Evolutionary conservation across 192 early-diverging fungal species (phyloP), one percentile per base, ranked within the genome.

Genomic region (Coemansia sp.): DNA sequence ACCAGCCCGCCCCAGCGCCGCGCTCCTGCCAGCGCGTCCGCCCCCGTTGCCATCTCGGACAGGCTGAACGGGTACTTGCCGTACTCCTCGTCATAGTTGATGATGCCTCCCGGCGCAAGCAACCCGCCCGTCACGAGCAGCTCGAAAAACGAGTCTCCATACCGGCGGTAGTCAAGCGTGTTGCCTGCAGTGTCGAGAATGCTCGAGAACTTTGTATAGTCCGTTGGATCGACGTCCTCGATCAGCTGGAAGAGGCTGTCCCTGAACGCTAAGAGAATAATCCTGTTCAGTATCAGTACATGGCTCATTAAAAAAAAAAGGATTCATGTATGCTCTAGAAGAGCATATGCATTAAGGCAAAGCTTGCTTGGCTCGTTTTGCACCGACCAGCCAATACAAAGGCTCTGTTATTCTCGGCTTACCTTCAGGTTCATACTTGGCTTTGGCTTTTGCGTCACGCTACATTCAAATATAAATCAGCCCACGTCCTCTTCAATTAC

Each of bases 101-200:
- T 65, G 48, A 74, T 55, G 15, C 74, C 73, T 28, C 76, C 71
- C 5, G 66, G 69, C 3, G 69, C 90, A 56, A 95, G 81, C 45
- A 96, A 83, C 60, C 93, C 93, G 53, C 95, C 95, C 56, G 87
- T 86, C 55, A 96, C 89, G 58, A 96, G 71, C 40, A 96, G 74
- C 82, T 97, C 95, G 79, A 96, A 97, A 54, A 97, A 83, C 32
- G 88, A 80, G 64, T 97, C 95, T 52, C 86, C 89, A 89, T 97
- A 97, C 63, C 92, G 88, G 74, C 91, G 91, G 81, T 91, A 94
- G 67, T 96, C 93, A 61, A 96, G 86, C 60, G 86, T 92, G 62
- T 90, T 88, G 38, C 87, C 91, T 49, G 85, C 84, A 15, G 66
- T 65, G 79, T 97, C 94, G 60, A 97, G 83, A 23, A 85, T 77